Evolutionary conservation across 306 rosid species (phyloP), one percentile per base, ranked within the genome.

Genomic region (Sophora flavescens): DNA sequence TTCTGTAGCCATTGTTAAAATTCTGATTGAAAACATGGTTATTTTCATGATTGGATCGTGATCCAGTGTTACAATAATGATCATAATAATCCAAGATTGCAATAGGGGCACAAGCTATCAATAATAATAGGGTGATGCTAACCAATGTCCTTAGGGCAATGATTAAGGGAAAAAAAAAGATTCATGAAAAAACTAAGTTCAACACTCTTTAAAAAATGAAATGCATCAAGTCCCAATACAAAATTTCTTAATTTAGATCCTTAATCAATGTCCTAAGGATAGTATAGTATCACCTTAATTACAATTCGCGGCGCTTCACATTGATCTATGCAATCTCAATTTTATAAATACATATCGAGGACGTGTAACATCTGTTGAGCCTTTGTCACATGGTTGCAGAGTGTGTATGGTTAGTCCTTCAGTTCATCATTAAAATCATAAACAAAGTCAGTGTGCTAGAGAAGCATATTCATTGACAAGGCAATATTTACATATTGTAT

Each of bases 381-480:
- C 78, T 76, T 75, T 16, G 0, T 6, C 14, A 38, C 28, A 52
- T 30, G 39, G 68, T 56, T 63, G 63, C 45, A 68, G 10, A 75
- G 73, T 28, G 14, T 50, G 28, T 53, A n/a, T 30, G 35, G 45
- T 45, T 41, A 77, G 58, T 41, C 78, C 85, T 82, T 77, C 59
- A 45, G 39, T 70, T 62, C 65, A 57, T 64, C 7, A 15, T 36
- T 66, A 15, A 63, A 72, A 75, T 6, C 28, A 81, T 32, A 63
- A 33, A 57, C 57, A 76, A 47, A 60, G 47, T 62, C 0, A 59
- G 22, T 22, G 22, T 1, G 22, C 22, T 0, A 22, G 22, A 22
- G 22, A 22, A 22, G 22, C 22, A 22, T 22, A 22, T 22, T 22
- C 22, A 22, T 22, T 22, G 1, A 22, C 22, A 22, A 22, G 13